Percentiles rank a stretch among this genome's conserved stretches.
These are phyloP conservation scores for Phytophthora crassamura DNA, from an alignment of 352 stramenopile genomes.

Conservation along the genomic window DNA sequence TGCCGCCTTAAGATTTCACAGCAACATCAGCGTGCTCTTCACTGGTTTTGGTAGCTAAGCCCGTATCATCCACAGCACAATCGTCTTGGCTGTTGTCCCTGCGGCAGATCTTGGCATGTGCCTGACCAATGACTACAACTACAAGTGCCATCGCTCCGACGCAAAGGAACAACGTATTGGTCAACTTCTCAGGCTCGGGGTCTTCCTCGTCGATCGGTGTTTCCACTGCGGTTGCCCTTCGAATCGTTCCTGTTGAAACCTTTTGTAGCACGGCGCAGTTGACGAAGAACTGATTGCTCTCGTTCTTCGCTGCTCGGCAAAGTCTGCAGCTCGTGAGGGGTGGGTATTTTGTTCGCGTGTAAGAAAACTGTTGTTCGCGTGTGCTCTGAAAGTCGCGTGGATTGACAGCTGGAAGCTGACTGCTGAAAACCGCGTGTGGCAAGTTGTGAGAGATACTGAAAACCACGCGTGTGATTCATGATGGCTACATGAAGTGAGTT, in stretches of 20 bases:
- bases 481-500: too few species aligned
- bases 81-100: not conserved
- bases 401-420: too few species aligned
- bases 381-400: too few species aligned
- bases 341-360: too few species aligned
- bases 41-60: slow-evolving; percentile 12
- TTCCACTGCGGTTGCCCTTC: not conserved
- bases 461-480: too few species aligned
- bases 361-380: too few species aligned
- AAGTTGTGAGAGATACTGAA: too few species aligned
- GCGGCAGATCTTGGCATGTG: slow-evolving; percentile 21
- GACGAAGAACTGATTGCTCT: slow-evolving; percentile 51
- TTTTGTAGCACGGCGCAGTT: slow-evolving; percentile 19
- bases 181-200: slow-evolving; percentile 9
- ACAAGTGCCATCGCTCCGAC: slow-evolving; percentile 27
- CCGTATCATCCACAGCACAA: slow-evolving; percentile 8
- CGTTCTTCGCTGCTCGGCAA: slow-evolving; percentile 56
- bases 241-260: not conserved
- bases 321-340: too few species aligned
- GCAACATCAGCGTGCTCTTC: not conserved
- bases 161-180: slow-evolving; percentile 7
- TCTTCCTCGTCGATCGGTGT: not conserved
- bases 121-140: slow-evolving; percentile 21
- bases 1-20: not conserved
- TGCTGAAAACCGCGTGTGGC: too few species aligned